Evolutionary conservation across 2,329 filamentous ascomycete genomes (phyloP).

Genomic region (Botryotinia globosa): DNA sequence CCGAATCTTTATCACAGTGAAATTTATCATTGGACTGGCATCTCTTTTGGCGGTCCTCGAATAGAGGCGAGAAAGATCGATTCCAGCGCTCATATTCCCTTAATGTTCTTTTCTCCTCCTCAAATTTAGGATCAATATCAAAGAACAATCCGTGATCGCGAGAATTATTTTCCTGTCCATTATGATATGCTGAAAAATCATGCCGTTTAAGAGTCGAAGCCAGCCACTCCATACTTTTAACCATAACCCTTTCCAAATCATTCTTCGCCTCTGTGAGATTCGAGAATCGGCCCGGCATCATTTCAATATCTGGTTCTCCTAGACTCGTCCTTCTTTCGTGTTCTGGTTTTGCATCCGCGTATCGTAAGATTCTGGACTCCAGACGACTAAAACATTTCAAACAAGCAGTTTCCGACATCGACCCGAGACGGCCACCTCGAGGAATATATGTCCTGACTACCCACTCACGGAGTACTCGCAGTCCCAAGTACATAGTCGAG

Average conservation of each 20-base stretch:
- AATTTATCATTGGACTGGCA: slow-evolving; percentile 23
- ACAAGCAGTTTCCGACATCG: slow-evolving; percentile 2
- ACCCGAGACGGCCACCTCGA: slow-evolving; percentile 4
- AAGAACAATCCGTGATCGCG: slow-evolving; percentile 24
- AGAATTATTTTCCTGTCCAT: slow-evolving; percentile 5
- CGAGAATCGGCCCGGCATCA: slow-evolving; percentile 28
- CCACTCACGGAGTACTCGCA: slow-evolving; percentile 1
- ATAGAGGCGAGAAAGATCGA: slow-evolving; percentile 27
- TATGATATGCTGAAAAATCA: slow-evolving; percentile 23
- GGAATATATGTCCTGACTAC: slow-evolving; percentile 1
- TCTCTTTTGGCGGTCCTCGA: slow-evolving; percentile 1
- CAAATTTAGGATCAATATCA: slow-evolving; percentile 29
- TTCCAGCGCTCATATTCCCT: slow-evolving; percentile 33
- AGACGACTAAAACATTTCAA: neutral
- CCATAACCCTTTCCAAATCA: slow-evolving; percentile 28
- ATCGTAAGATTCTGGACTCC: slow-evolving; percentile 1
- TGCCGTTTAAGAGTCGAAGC: slow-evolving; percentile 30
- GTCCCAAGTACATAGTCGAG: slow-evolving; percentile 10
- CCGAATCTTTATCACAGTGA: slow-evolving; percentile 1
- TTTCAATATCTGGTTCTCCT: slow-evolving; percentile 26
- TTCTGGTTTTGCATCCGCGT: neutral
- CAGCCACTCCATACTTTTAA: slow-evolving; percentile 32
- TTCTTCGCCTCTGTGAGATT: slow-evolving; percentile 24
- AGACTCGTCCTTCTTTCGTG: neutral
- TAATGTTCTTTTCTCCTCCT: slow-evolving; percentile 26